These are phyloP conservation scores for Pseudisothecium myosuroides DNA, from an alignment of 225 moss, liverwort and hornwort genomes.

Conservation along the genomic window DNA sequence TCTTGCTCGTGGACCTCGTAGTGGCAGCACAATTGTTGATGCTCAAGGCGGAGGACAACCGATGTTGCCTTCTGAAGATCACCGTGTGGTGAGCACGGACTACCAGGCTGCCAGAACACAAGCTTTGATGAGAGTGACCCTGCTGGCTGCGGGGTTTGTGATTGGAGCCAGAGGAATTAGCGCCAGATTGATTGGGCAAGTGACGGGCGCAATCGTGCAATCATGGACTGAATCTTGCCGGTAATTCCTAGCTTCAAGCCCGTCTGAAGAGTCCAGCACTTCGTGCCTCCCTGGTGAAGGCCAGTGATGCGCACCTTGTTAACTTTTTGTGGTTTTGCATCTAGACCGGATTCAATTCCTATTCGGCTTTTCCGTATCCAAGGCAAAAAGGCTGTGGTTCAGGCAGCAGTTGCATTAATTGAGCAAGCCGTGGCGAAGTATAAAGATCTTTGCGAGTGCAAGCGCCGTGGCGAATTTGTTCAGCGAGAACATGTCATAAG, in stretches of 20 bases:
- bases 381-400: constrained; percentile 89
- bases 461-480: constrained; percentile 92
- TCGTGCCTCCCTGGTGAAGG: background rate
- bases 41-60: constrained; percentile 26
- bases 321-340: background rate
- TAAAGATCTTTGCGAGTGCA: constrained; percentile 97
- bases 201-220: constrained; percentile 97
- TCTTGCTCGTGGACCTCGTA: constrained; percentile 91
- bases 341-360: constrained; percentile 76
- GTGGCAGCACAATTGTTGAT: constrained; percentile 56
- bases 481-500: constrained; percentile 91
- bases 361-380: constrained; percentile 95
- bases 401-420: constrained; percentile 82
- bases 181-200: constrained; percentile 89
- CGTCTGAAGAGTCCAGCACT: background rate
- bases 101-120: constrained; percentile 89
- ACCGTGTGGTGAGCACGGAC: constrained; percentile 96
- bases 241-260: constrained; percentile 3
- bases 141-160: constrained; percentile 92
- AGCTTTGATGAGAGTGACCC: constrained; percentile 90
- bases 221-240: constrained; percentile 97
- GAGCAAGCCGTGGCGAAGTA: constrained; percentile 94
- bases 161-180: constrained; percentile 94
- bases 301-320: background rate
- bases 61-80: constrained; percentile 81